Evolutionary conservation across 2,329 filamentous ascomycete genomes (phyloP).

Genomic region (Botrytis hyacinthi): DNA sequence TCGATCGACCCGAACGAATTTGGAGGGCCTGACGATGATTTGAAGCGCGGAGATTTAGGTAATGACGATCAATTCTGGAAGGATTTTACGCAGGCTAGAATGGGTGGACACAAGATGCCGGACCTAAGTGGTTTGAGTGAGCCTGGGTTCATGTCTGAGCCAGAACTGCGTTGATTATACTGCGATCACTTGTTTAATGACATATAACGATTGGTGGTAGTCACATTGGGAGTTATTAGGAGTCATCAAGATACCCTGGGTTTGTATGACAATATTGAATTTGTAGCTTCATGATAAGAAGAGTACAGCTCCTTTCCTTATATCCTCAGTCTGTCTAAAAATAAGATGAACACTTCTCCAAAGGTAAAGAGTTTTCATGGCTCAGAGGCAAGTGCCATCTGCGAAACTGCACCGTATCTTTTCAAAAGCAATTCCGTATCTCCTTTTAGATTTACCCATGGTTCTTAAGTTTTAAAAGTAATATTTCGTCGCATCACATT

Average conservation of each 20-base stretch:
- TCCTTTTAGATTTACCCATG: not conserved
- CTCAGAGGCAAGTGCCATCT: not conserved
- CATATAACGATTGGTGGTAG: not conserved
- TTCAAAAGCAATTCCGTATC: not conserved
- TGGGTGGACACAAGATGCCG: not conserved
- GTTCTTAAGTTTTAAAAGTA: not conserved
- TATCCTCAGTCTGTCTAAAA: not conserved
- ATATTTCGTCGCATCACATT: not conserved
- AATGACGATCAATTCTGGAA: constrained; percentile 7
- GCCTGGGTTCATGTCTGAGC: constrained; percentile 40
- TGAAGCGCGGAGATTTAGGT: constrained; percentile 22
- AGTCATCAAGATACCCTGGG: constrained; percentile 13
- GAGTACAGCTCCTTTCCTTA: not conserved
- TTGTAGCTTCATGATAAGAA: not conserved
- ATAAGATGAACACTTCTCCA: not conserved
- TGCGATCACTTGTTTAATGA: not conserved
- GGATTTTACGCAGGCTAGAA: constrained; percentile 1
- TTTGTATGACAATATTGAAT: not conserved
- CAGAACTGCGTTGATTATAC: constrained; percentile 35
- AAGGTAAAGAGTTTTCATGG: not conserved
- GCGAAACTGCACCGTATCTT: not conserved
- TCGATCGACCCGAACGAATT: constrained; percentile 5
- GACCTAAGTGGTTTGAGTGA: constrained; percentile 31
- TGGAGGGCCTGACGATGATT: not conserved
- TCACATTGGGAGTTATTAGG: constrained; percentile 6